These are phyloP conservation scores for Penicillium samsonianum DNA, from an alignment of 495 filamentous ascomycete genomes.

Conservation along the genomic window DNA sequence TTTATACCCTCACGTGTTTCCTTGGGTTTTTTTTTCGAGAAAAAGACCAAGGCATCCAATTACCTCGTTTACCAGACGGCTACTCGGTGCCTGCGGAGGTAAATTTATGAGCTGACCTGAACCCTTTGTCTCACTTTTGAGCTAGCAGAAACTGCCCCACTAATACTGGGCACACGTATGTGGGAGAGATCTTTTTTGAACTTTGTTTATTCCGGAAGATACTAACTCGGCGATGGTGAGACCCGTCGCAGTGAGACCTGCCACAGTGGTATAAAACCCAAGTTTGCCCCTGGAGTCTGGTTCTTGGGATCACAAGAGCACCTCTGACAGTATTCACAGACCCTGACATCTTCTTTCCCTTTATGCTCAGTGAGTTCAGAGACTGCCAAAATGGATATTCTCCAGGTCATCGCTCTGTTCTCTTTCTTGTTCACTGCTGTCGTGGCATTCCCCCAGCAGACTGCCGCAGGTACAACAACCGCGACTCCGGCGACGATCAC, in stretches of 20 bases:
- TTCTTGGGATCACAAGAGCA: not conserved
- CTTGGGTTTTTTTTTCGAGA: not conserved
- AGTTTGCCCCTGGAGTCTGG: not conserved
- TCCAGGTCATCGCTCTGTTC: not conserved
- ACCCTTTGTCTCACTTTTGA: not conserved
- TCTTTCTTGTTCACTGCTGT: conserved; percentile 2
- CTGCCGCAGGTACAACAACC: not conserved
- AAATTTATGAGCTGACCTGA: not conserved
- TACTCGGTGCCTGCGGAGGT: not conserved
- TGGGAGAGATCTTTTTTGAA: not conserved
- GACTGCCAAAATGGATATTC: not conserved
- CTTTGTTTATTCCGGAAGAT: not conserved
- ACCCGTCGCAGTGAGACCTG: not conserved
- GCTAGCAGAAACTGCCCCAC: not conserved
- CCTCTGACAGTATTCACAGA: not conserved
- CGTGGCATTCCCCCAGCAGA: conserved; percentile 18
- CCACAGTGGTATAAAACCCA: not conserved
- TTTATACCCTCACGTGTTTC: not conserved
- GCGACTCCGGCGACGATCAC: not conserved
- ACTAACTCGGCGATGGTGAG: not conserved
- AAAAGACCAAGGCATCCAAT: not conserved
- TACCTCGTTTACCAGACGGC: not conserved
- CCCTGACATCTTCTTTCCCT: not conserved
- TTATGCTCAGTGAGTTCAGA: not conserved
- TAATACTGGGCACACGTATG: not conserved